Evolutionary conservation across 768 basidiomycete species (phyloP).

Genomic region (Boletales sp.): DNA sequence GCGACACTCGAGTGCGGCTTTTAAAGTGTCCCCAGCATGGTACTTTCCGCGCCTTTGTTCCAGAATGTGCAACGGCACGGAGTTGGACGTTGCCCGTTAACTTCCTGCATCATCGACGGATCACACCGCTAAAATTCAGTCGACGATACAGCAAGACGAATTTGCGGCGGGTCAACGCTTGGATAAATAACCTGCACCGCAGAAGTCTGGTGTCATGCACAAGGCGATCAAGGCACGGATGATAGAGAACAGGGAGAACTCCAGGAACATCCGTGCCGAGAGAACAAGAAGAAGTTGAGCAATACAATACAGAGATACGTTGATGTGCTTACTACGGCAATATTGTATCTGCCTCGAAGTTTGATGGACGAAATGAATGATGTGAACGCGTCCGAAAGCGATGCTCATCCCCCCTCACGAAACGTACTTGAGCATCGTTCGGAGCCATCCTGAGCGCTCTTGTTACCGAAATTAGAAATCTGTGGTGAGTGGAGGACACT

Average conservation of each 20-base stretch:
- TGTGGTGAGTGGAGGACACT: not conserved
- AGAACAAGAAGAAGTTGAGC: not conserved
- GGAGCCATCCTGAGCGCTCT: conserved; percentile 2
- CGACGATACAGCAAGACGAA: conserved; percentile 17
- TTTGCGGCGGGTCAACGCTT: not conserved
- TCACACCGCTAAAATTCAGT: not conserved
- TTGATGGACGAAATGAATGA: not conserved
- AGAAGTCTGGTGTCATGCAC: not conserved
- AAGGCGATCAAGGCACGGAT: not conserved
- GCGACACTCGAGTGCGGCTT: not conserved
- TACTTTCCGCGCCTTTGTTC: not conserved
- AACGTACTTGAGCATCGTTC: conserved; percentile 5
- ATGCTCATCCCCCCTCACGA: not conserved
- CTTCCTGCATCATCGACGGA: conserved; percentile 4
- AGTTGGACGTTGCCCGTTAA: not conserved
- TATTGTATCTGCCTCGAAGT: not conserved
- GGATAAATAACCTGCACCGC: conserved; percentile 1
- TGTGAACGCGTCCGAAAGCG: not conserved
- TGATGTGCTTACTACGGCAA: conserved; percentile 2
- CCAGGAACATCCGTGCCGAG: not conserved
- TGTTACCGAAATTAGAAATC: not conserved
- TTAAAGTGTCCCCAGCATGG: conserved; percentile 1
- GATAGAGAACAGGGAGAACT: not conserved
- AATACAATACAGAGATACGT: not conserved
- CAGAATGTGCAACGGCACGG: conserved; percentile 7